Percentiles rank a stretch among this genome's conserved stretches.
These are phyloP conservation scores for Cadophora malorum DNA, from an alignment of 2,329 filamentous ascomycete species.

Conservation along the genomic window DNA sequence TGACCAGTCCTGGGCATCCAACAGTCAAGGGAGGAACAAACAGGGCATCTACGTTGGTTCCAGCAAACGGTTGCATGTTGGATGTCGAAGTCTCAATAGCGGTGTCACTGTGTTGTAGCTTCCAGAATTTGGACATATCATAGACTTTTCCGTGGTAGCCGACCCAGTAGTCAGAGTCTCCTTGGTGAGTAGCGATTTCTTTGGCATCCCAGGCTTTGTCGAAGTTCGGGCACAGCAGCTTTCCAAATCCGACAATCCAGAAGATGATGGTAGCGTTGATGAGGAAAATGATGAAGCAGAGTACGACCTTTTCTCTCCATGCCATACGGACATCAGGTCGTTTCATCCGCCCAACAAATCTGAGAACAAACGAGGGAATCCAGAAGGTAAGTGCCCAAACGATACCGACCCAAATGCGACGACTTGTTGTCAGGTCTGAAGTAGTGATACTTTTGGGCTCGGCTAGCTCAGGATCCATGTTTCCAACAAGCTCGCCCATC, in stretches of 20 bases:
- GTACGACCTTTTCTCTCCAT: conserved; percentile 92
- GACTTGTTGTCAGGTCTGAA: conserved; percentile 64
- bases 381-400: conserved; percentile 92
- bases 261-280: conserved; percentile 86
- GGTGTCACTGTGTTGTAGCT: conserved; percentile 80
- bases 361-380: conserved; percentile 86
- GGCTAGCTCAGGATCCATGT: conserved; percentile 78
- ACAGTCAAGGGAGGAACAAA: conserved; percentile 79
- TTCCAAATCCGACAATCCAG: conserved; percentile 88
- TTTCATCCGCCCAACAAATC: conserved; percentile 91
- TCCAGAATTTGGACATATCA: conserved; percentile 90
- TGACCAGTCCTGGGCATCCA: conserved; percentile 77
- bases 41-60: conserved; percentile 81
- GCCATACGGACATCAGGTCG: conserved; percentile 95
- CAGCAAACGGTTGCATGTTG: conserved; percentile 79
- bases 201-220: conserved; percentile 84
- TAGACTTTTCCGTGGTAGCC: conserved; percentile 89
- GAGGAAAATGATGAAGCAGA: conserved; percentile 80
- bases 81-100: conserved; percentile 63
- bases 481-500: conserved; percentile 67
- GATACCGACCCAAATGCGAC: conserved; percentile 79
- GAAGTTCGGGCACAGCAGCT: conserved; percentile 85
- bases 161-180: conserved; percentile 82
- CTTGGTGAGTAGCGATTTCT: conserved; percentile 74
- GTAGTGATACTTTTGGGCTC: conserved; percentile 79